Percentiles rank a stretch among this genome's conserved stretches.
Conservation (phyloP, 805 yeast genomes). For the Candida nanaspora region DNA sequence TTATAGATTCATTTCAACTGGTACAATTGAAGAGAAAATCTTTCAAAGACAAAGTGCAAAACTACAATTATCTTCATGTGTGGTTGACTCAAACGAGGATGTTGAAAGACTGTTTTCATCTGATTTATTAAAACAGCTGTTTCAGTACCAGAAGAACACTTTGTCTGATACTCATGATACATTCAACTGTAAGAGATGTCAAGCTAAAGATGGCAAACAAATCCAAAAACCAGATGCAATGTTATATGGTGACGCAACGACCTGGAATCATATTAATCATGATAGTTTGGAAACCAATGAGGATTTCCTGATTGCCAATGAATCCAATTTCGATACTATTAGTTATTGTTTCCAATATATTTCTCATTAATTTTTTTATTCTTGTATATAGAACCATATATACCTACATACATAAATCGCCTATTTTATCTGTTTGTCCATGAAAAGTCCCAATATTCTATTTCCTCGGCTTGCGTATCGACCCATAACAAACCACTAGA, state of each 20-base stretch:
- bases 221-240: slow-evolving; percentile 64
- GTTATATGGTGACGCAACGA: slow-evolving; percentile 95
- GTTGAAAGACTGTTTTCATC: slow-evolving; percentile 88
- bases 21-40: slow-evolving; percentile 90
- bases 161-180: slow-evolving; percentile 90
- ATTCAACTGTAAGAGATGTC: slow-evolving; percentile 80
- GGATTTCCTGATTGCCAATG: slow-evolving; percentile 73
- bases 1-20: slow-evolving; percentile 83
- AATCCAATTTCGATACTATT: slow-evolving; percentile 58
- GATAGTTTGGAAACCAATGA: slow-evolving; percentile 56
- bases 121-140: slow-evolving; percentile 70
- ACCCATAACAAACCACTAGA: slow-evolving; percentile 82
- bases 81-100: slow-evolving; percentile 93
- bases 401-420: too few relatives aligned
- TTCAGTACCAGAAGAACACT: slow-evolving; percentile 60
- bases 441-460: slow-evolving; percentile 66
- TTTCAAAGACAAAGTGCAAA: slow-evolving; percentile 95
- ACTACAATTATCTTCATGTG: slow-evolving; percentile 86
- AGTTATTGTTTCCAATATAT: slow-evolving; percentile 90
- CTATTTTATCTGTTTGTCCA: slow-evolving; percentile 45
- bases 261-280: slow-evolving; percentile 89
- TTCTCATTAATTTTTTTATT: slow-evolving; percentile 55
- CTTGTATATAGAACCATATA: too few relatives aligned
- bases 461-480: slow-evolving; percentile 42
- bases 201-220: slow-evolving; percentile 46